These are phyloP conservation scores for Diaporthe citri DNA, from an alignment of 2,329 filamentous ascomycete species.

Conservation along the genomic window DNA sequence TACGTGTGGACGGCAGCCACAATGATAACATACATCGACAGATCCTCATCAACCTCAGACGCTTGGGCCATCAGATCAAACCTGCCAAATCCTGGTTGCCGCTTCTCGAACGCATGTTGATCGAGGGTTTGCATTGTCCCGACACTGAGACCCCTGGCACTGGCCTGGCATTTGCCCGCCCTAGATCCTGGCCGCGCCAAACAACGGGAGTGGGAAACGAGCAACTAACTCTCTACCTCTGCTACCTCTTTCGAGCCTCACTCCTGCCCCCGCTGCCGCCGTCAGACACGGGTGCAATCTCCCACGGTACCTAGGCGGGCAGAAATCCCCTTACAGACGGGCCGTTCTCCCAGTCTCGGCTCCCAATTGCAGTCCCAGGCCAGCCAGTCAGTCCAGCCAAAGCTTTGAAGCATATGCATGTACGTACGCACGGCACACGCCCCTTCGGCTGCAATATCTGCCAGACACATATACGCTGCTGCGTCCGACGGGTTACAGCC, in stretches of 20 bases:
- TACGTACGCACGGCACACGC: background rate
- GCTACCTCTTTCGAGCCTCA: background rate
- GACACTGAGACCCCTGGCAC: background rate
- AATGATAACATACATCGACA: background rate
- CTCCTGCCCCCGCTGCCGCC: background rate
- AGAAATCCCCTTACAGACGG: background rate
- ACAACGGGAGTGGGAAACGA: background rate
- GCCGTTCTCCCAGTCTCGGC: background rate
- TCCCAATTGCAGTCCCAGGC: background rate
- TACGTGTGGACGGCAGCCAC: slow-evolving; percentile 3
- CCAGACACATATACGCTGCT: slow-evolving; percentile 8
- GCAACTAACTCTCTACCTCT: background rate
- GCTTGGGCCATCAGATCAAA: slow-evolving; percentile 32
- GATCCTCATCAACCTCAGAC: slow-evolving; percentile 30
- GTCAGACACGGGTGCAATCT: background rate
- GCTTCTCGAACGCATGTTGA: slow-evolving; percentile 3
- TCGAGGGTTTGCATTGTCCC: slow-evolving; percentile 16
- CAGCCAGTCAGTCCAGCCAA: background rate
- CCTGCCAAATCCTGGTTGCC: slow-evolving; percentile 5
- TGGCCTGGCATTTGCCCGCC: background rate
- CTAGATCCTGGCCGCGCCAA: slow-evolving; percentile 1
- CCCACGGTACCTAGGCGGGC: background rate
- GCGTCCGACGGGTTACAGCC: slow-evolving; percentile 15
- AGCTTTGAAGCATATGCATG: background rate
- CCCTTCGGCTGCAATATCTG: slow-evolving; percentile 19